Percentiles rank a stretch among this genome's conserved stretches.
Conservation (phyloP, 768 basidiomycete genomes). For the Suillus sp. region DNA sequence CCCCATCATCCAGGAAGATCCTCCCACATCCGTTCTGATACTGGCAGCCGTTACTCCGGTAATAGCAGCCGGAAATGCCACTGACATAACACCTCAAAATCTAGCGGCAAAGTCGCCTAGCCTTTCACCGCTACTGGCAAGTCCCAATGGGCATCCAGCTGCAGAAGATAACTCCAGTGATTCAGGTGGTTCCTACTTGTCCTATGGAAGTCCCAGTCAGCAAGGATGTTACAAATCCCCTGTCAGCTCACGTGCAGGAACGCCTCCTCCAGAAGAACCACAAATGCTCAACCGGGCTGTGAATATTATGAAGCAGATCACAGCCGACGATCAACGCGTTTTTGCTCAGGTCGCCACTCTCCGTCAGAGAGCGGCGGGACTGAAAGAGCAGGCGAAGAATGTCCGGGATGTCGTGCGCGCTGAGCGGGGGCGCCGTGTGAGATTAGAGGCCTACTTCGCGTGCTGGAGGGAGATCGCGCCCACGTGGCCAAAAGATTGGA, state of each 20-base stretch:
- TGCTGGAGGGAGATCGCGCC: constrained; percentile 31
- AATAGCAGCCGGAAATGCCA: not conserved
- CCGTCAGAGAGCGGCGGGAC: constrained; percentile 21
- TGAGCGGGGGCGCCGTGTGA: constrained; percentile 26
- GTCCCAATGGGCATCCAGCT: not conserved
- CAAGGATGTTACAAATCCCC: constrained; percentile 19
- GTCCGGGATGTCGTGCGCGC: constrained; percentile 26
- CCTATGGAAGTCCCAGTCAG: constrained; percentile 16
- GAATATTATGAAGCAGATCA: constrained; percentile 29
- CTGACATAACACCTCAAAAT: too few species aligned
- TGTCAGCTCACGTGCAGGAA: constrained; percentile 27
- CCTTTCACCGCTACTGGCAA: not conserved
- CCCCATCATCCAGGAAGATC: not conserved
- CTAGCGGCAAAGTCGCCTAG: not conserved
- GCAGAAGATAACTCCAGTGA: constrained; percentile 15
- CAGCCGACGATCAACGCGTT: constrained; percentile 19
- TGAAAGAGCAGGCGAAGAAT: constrained; percentile 25
- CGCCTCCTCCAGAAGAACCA: constrained; percentile 20
- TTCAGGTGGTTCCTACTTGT: constrained; percentile 29
- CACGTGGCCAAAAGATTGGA: constrained; percentile 28
- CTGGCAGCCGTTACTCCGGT: not conserved
- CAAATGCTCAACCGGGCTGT: constrained; percentile 26
- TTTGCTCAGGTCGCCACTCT: constrained; percentile 16
- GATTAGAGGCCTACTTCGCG: constrained; percentile 30
- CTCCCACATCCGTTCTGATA: not conserved